Percentiles rank a stretch among this genome's conserved stretches.
These are phyloP conservation scores for Tetramitus jugosus DNA, from an alignment of 208 protist genomes.

Conservation along the genomic window DNA sequence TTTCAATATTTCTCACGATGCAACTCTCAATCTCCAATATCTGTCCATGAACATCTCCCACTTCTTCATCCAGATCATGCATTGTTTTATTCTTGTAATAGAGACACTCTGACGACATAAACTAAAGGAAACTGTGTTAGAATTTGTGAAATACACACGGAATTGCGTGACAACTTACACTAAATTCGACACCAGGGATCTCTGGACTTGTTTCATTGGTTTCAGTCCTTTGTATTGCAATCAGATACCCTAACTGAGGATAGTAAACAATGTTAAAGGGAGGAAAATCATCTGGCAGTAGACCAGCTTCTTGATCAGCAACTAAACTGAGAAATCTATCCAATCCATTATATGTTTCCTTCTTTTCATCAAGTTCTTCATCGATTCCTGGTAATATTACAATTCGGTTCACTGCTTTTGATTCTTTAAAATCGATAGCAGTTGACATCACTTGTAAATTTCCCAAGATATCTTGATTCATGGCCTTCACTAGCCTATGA, in stretches of 20 bases:
- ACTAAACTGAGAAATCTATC: conserved; percentile 24
- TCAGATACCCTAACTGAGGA: conserved; percentile 26
- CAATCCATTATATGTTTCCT: conserved; percentile 24
- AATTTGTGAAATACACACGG: neutral
- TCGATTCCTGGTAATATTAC: conserved; percentile 21
- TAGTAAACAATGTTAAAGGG: conserved; percentile 20
- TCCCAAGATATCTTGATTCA: neutral
- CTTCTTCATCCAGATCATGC: conserved; percentile 32
- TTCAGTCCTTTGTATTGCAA: conserved; percentile 2
- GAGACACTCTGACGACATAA: neutral
- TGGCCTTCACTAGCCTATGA: neutral
- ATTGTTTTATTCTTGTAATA: conserved; percentile 36
- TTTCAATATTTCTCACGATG: neutral
- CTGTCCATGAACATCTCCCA: conserved; percentile 32
- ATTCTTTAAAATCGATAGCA: conserved; percentile 27
- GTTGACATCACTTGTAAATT: conserved; percentile 20
- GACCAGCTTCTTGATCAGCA: conserved; percentile 12
- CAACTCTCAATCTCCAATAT: conserved; percentile 32
- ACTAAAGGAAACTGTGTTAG: neutral
- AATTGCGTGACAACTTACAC: no score
- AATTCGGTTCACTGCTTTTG: conserved; percentile 19
- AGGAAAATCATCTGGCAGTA: neutral
- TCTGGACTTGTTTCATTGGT: neutral
- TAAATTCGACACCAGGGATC: no score
- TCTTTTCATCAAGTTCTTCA: conserved; percentile 23